phyloP scores from a whole-genome alignment of 2,329 filamentous ascomycete genomes.

The Monosporascus sp. region DNA sequence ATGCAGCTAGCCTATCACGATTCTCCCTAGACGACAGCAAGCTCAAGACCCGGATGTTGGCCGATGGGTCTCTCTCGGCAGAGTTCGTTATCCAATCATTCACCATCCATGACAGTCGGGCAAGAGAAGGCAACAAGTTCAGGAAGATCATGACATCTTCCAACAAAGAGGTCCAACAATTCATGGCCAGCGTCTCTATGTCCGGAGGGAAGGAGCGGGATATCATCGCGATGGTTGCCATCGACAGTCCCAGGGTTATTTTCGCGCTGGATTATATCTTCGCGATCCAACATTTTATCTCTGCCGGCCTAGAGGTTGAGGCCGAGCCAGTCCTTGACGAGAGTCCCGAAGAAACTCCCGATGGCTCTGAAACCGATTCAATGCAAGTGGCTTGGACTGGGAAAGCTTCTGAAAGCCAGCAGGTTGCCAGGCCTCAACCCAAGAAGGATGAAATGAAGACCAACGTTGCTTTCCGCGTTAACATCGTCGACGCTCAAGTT shows the following conservation, averaged over 20 bases:
- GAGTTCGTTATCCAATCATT: conserved; percentile 93
- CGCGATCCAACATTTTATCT: conserved; percentile 77
- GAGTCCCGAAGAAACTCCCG: conserved; percentile 49
- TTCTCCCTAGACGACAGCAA: conserved; percentile 93
- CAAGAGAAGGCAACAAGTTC: conserved; percentile 87
- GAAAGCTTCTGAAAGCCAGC: conserved; percentile 25
- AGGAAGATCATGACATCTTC: conserved; percentile 96
- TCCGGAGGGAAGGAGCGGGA: conserved; percentile 76
- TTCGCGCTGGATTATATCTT: conserved; percentile 95
- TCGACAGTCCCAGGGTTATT: conserved; percentile 92
- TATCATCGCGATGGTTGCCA: conserved; percentile 83
- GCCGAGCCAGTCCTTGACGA: conserved; percentile 46
- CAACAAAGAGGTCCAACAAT: conserved; percentile 91
- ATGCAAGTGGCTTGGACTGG: conserved; percentile 42
- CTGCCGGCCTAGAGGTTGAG: conserved; percentile 63
- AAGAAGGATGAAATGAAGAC: conserved; percentile 45
- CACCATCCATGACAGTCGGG: conserved; percentile 89
- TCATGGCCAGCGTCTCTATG: conserved; percentile 96
- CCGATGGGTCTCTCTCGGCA: conserved; percentile 83
- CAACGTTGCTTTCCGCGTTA: conserved; percentile 81
- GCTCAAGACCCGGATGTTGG: conserved; percentile 88
- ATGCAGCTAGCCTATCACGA: conserved; percentile 78
- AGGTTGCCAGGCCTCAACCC: conserved; percentile 15
- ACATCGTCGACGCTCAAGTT: conserved; percentile 92
- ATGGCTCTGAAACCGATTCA: conserved; percentile 56